Evolutionary conservation across 805 yeast genomes (phyloP), one percentile per base, ranked within the genome.

Genomic region (Lipomyces japonicus): DNA sequence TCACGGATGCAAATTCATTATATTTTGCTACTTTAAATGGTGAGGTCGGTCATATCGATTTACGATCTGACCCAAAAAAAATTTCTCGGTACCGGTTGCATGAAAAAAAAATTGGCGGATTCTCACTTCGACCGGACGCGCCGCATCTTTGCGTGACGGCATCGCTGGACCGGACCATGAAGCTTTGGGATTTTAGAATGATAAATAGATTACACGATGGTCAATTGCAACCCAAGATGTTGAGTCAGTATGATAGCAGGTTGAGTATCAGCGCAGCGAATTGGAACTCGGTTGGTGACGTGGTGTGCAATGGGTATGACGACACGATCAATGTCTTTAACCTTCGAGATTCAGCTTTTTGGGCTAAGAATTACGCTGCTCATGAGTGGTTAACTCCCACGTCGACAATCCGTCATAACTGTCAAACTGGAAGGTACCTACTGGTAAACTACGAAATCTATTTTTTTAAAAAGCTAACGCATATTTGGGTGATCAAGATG

Each of bases 221-320:
- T 10, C 62, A 49, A 14, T 40, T 34, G 21, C 47, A 49, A 37
- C 70, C 82, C 3, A 81, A 82, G 0, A 62, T 72, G 30, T 68
- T 75, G 30, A 90, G 89, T 0, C 72, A 78, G 4, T 91, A 81
- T 64, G 67, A 74, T 25, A 85, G 95, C 4, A 71, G 96, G 50
- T 71, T 93, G 32, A 86, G 96, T 46, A 80, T 93, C 1, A 84
- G 95, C 42, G 80, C 85, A 22, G 86, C 89, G 0, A 95, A 89
- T 46, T 91, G 95, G 86, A 85, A 82, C 62, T 63, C 72, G 12
- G 79, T 77, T 48, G 72, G 75, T 38, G 77, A 80, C 35, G 71
- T 91, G 42, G 96, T 93, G 0, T 86, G 95, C 66, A 91, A 93
- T 65, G 97, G 97, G 0, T 91, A 91, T 63, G 97, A 86, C 63